Conservation (phyloP, 192 early-diverging fungal genomes). For the Linnemannia zychae region DNA sequence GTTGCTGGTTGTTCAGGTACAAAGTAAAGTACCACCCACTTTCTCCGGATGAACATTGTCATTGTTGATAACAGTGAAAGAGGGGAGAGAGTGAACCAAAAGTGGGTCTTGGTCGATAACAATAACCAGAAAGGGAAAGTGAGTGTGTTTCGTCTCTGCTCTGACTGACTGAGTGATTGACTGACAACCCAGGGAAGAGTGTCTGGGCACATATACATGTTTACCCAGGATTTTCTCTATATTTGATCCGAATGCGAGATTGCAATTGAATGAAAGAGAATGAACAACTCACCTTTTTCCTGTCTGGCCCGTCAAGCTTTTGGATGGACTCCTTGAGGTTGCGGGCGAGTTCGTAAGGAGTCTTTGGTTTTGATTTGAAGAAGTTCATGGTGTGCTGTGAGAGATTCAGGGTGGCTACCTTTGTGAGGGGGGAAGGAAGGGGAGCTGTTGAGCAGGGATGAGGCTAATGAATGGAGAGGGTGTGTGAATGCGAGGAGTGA, state of each 20-base stretch:
- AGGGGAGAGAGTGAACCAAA: neutral
- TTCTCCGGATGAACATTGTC: neutral
- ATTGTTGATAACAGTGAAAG: neutral
- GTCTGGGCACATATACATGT: neutral
- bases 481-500: neutral
- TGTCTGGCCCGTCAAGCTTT: constrained; percentile 80
- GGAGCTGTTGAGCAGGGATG: neutral
- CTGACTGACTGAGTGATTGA: neutral
- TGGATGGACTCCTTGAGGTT: constrained; percentile 88
- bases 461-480: neutral
- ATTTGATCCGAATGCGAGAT: constrained; percentile 1
- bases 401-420: constrained; percentile 2
- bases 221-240: neutral
- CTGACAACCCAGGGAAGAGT: neutral
- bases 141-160: neutral
- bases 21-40: neutral
- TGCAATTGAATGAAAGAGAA: neutral
- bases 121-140: neutral
- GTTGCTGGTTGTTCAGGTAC: constrained; percentile 5
- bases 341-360: constrained; percentile 91
- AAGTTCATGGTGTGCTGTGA: constrained; percentile 52
- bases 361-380: constrained; percentile 87
- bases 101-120: neutral
- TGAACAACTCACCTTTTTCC: constrained; percentile 70
- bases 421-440: neutral